phyloP scores from a whole-genome alignment of 176 grass and related monocot genomes.

The Carex scoparia region DNA sequence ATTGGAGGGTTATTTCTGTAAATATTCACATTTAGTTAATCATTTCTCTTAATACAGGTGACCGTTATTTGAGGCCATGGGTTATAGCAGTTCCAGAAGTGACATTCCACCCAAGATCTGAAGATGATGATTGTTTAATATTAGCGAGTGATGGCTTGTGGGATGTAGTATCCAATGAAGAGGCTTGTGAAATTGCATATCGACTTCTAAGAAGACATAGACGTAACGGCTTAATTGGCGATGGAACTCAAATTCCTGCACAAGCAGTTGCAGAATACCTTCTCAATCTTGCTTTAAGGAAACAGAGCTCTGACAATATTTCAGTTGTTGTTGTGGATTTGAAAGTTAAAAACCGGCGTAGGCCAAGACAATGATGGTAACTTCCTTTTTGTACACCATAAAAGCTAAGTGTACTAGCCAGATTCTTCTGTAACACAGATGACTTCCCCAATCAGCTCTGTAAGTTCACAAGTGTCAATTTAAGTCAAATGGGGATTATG shows the following conservation, averaged over 20 bases:
- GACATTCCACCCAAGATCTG: constrained; percentile 32
- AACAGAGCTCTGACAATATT: constrained; percentile 46
- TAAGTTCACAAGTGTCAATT: neutral
- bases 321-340: constrained; percentile 43
- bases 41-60: constrained; percentile 34
- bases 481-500: neutral
- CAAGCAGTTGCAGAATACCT: constrained; percentile 37
- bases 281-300: constrained; percentile 30
- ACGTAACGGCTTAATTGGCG: constrained; percentile 23
- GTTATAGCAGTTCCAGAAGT: constrained; percentile 62
- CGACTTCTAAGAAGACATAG: constrained; percentile 34
- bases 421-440: neutral
- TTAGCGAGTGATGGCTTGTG: constrained; percentile 70
- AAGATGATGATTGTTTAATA: constrained; percentile 57
- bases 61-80: constrained; percentile 65
- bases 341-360: constrained; percentile 35
- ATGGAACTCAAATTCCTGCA: constrained; percentile 22
- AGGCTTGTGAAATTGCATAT: constrained; percentile 40
- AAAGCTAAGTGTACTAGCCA: neutral
- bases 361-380: constrained; percentile 20
- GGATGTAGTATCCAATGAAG: constrained; percentile 57
- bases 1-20: neutral
- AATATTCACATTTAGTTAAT: neutral
- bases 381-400: neutral
- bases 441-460: neutral